These are phyloP conservation scores for Vitis hybrid DNA, from an alignment of 177 flowering plant species.

Conservation along the genomic window DNA sequence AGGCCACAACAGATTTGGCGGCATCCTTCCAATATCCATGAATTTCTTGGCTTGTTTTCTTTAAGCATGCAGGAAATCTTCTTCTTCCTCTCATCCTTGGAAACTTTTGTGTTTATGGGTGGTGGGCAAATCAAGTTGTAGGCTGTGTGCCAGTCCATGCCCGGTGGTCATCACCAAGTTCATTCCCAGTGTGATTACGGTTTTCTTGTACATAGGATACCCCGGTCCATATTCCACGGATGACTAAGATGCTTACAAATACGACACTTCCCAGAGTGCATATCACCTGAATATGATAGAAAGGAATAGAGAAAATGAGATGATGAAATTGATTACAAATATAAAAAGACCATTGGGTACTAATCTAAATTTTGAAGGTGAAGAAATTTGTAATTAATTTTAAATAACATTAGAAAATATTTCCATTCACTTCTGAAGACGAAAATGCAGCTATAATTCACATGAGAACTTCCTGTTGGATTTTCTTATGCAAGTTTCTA, in stretches of 20 bases:
- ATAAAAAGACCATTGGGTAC: no score
- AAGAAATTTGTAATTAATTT: no score
- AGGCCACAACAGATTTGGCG: background rate
- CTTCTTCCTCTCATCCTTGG: no score
- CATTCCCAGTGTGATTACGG: constrained; percentile 30
- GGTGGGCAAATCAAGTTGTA: constrained; percentile 35
- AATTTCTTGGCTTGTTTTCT: background rate
- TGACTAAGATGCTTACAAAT: constrained; percentile 72
- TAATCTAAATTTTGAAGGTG: no score
- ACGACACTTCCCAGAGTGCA: constrained; percentile 82
- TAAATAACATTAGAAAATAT: background rate
- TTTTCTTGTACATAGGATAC: constrained; percentile 59
- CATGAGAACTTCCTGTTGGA: background rate
- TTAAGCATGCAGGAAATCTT: background rate
- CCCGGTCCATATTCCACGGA: constrained; percentile 75
- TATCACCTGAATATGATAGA: constrained; percentile 45
- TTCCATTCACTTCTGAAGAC: background rate
- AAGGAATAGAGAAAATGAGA: background rate
- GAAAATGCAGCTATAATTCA: background rate
- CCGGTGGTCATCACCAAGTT: constrained; percentile 36
- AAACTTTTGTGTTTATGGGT: background rate
- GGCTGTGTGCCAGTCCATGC: constrained; percentile 66
- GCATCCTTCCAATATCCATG: background rate
- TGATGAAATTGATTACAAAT: no score
- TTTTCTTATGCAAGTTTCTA: background rate